Base-by-base conservation (phyloP, 2,329 filamentous ascomycete species). In the Torrubiella hemipterigena region DNA sequence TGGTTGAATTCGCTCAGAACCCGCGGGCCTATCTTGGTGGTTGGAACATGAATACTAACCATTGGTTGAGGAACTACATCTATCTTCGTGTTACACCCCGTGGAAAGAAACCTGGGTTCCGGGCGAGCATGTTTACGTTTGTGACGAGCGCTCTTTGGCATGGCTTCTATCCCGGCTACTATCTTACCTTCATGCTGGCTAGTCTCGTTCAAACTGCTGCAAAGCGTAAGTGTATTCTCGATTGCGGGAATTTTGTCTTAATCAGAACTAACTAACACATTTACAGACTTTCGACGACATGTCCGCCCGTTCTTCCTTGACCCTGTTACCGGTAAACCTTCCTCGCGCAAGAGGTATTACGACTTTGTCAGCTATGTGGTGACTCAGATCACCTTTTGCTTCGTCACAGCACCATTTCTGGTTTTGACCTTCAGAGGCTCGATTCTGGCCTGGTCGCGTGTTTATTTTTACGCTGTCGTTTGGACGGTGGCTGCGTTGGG, bases 41-140 rank as follows among this genome's bases (percentile, higher is more conserved):
- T 47, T 98, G 91, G 91, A 98, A 98, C 55, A 94, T 95, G 63
- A 96, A 96, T 57, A 98, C 91, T 10, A 98, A 95, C 54, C 76
- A 84, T 47, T 98, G 91, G 91, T 63, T 98, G 38, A 75, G 87
- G 28, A 94, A 96, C 55, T 98, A 95, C 50, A 69, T 98, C 44
- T 98, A 96, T 51, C 68, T 98, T 29, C 78, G 91, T 16, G 91
- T 98, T 4, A 98, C 91, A 1, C 91, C 91, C 0, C 81, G 82
- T 44, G 91, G 91, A 32, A 91, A 86, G 65, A 98, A 96, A 55
- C 91, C 91, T 8, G 91, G 91, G 2, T 98, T 98, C 63, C 72
- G 87, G 36, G 91, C 91, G 30, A 96, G 82, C 47, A 62, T 98
- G 62, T 85, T 86, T 20, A 98, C 91, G 0, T 98, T 98, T 52